A percentile compares a stretch with the other conserved stretches of the same genome.
Evolutionary conservation across 345 rosid genomes (phyloP).

Genomic region (Ricinus communis): DNA sequence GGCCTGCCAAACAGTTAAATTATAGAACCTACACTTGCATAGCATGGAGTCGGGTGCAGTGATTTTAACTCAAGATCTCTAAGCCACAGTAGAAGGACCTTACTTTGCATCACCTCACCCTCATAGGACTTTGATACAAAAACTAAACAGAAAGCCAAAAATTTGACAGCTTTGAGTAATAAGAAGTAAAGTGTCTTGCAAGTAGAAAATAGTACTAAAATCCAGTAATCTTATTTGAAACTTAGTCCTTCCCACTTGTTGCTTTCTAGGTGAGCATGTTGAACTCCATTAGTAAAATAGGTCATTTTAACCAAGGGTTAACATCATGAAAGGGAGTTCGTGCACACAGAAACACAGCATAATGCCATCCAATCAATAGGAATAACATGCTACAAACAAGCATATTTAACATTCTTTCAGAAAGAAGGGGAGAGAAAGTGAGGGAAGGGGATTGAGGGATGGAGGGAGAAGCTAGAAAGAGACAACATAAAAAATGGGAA

Average conservation of each 20-base stretch:
- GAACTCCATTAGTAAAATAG: neutral
- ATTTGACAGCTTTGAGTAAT: neutral
- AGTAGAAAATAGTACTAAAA: neutral
- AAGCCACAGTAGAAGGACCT: neutral
- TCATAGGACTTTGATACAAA: neutral
- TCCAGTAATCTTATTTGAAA: neutral
- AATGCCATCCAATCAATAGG: conserved; percentile 1
- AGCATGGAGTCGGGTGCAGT: neutral
- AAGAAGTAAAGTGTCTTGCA: neutral
- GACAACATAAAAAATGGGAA: neutral
- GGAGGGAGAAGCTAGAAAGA: neutral
- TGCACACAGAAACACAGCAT: neutral
- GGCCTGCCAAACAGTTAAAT: neutral
- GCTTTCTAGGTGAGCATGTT: neutral
- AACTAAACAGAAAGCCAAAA: neutral
- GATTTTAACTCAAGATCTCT: neutral
- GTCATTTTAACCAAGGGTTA: too few relatives aligned
- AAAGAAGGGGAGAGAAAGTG: neutral
- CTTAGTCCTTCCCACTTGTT: neutral
- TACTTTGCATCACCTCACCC: neutral
- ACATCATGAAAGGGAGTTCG: neutral
- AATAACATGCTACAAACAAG: neutral
- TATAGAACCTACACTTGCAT: neutral
- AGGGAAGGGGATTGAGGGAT: neutral
- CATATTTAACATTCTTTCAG: neutral